phyloP scores from a whole-genome alignment of 805 yeast genomes.

The Pichia gijzeniarum region DNA sequence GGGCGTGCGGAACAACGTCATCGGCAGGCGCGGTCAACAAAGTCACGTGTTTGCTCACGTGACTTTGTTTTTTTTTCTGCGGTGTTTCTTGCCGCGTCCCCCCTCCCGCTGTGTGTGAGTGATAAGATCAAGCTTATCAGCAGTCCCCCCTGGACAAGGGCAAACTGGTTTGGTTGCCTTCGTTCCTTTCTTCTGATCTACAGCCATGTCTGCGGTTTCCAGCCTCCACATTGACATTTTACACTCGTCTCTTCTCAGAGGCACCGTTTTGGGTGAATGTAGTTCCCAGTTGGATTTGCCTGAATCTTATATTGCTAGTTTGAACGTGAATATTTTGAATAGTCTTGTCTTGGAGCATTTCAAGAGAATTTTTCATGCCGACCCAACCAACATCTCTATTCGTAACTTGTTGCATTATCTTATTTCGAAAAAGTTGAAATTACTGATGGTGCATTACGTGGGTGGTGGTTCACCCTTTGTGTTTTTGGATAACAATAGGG shows the following conservation, averaged over 20 bases:
- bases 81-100: no score
- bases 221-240: not conserved
- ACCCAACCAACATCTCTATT: not conserved
- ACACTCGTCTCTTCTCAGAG: conserved; percentile 6
- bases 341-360: not conserved
- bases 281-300: not conserved
- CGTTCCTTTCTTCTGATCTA: no score
- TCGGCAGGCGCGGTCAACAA: no score
- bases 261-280: conserved; percentile 1
- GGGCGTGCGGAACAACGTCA: no score
- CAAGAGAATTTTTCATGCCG: not conserved
- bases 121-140: no score
- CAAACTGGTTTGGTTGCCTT: no score
- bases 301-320: not conserved
- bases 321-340: not conserved
- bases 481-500: not conserved
- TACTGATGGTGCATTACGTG: conserved; percentile 2
- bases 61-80: no score
- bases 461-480: not conserved
- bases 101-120: no score
- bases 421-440: conserved; percentile 9
- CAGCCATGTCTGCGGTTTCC: no score
- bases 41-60: no score
- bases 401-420: conserved; percentile 9
- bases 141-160: no score